Conservation (phyloP, 1,284 basidiomycete genomes). For the Sparassis latifolia region DNA sequence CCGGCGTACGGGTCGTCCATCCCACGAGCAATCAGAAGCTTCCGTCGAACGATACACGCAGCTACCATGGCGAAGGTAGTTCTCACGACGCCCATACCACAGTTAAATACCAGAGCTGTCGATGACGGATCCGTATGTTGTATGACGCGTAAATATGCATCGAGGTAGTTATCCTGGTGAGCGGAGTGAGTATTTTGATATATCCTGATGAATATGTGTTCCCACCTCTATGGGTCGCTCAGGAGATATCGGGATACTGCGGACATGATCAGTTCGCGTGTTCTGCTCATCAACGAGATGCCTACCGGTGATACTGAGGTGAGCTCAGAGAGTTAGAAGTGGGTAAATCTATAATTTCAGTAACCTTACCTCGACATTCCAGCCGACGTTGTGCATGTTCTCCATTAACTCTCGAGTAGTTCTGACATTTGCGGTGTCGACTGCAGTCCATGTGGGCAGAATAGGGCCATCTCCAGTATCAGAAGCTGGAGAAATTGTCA, state of each 20-base stretch:
- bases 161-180: slow-evolving; percentile 83
- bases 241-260: slow-evolving; percentile 88
- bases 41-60: slow-evolving; percentile 82
- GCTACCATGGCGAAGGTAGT: slow-evolving; percentile 98
- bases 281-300: not conserved
- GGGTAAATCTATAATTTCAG: slow-evolving; percentile 1
- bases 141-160: slow-evolving; percentile 86
- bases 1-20: slow-evolving; percentile 69
- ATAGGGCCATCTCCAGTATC: slow-evolving; percentile 77
- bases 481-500: slow-evolving; percentile 34
- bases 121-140: slow-evolving; percentile 74
- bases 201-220: not conserved
- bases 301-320: slow-evolving; percentile 55
- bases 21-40: slow-evolving; percentile 77
- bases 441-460: slow-evolving; percentile 91
- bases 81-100: slow-evolving; percentile 94
- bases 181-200: not conserved
- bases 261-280: not conserved
- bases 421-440: slow-evolving; percentile 79
- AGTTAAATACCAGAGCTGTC: slow-evolving; percentile 91
- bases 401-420: slow-evolving; percentile 89
- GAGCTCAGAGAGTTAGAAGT: not conserved
- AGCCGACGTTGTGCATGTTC: slow-evolving; percentile 74
- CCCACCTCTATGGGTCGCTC: slow-evolving; percentile 79
- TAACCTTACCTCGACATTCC: slow-evolving; percentile 76